A percentile compares a stretch with the other conserved stretches of the same genome.
Conservation (phyloP, 176 grass and related monocot genomes). For the Oryza nivara region DNA sequence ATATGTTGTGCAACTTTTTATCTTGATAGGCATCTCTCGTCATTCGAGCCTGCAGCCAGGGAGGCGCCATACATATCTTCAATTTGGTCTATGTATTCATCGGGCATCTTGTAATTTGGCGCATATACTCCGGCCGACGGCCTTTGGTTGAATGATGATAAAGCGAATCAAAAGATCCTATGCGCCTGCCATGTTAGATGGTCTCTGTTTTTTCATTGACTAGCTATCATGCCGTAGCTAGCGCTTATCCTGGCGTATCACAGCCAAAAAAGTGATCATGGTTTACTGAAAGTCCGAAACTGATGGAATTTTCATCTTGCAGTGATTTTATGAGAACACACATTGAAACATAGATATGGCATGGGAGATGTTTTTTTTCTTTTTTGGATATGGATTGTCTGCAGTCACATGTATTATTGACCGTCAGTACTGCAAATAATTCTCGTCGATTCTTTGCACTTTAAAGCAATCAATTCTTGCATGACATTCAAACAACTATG, state of each 20-base stretch:
- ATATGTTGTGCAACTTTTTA: constrained; percentile 36
- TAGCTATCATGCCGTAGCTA: background rate
- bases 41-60: background rate
- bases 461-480: no score
- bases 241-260: background rate
- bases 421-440: no score
- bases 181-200: constrained; percentile 17
- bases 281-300: background rate
- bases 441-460: no score
- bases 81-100: background rate
- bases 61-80: background rate
- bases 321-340: background rate
- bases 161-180: background rate
- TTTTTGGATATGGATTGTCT: no score
- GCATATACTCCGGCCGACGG: background rate
- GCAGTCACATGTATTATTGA: no score
- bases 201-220: background rate
- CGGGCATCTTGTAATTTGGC: background rate
- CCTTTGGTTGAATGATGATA: background rate
- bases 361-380: no score
- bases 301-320: background rate
- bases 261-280: background rate
- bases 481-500: no score
- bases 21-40: constrained; percentile 10
- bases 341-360: no score